Conservation (phyloP, 78 protist species). For the Diacronema lutheri region DNA sequence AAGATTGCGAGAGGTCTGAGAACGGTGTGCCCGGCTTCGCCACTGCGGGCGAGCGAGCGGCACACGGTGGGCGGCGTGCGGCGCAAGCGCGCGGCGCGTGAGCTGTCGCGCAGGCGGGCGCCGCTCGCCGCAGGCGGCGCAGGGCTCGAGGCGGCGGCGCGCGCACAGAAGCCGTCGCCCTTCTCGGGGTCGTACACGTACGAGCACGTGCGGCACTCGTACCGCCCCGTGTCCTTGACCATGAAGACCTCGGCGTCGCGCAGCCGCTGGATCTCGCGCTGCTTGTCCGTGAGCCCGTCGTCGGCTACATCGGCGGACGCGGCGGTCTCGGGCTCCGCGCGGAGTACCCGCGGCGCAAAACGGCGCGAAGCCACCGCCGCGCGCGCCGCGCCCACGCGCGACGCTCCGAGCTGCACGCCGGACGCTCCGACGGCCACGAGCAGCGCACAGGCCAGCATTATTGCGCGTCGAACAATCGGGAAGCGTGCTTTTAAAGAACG, state of each 20-base stretch:
- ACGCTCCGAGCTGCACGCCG: too few relatives aligned
- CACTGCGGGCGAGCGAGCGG: not conserved
- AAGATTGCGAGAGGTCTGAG: not conserved
- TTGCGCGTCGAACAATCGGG: too few relatives aligned
- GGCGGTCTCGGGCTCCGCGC: too few relatives aligned
- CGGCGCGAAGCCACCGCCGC: too few relatives aligned
- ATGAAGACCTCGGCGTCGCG: constrained; percentile 1
- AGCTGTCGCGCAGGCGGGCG: not conserved
- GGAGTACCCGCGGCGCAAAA: too few relatives aligned
- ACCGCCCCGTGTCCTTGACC: not conserved
- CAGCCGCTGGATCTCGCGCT: not conserved
- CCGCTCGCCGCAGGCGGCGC: not conserved
- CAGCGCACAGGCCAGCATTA: too few relatives aligned
- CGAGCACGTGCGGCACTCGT: not conserved
- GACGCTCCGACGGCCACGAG: too few relatives aligned
- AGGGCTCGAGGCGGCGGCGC: not conserved
- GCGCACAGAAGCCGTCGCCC: not conserved
- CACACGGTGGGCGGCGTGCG: not conserved
- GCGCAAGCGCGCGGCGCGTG: not conserved
- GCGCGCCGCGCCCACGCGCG: too few relatives aligned
- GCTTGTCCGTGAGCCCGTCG: not conserved
- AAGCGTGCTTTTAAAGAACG: too few relatives aligned
- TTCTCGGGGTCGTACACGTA: not conserved
- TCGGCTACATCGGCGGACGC: too few relatives aligned
- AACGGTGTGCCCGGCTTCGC: not conserved